These are phyloP conservation scores for Naganishia cerealis DNA, from an alignment of 1,284 basidiomycete species.

Conservation along the genomic window DNA sequence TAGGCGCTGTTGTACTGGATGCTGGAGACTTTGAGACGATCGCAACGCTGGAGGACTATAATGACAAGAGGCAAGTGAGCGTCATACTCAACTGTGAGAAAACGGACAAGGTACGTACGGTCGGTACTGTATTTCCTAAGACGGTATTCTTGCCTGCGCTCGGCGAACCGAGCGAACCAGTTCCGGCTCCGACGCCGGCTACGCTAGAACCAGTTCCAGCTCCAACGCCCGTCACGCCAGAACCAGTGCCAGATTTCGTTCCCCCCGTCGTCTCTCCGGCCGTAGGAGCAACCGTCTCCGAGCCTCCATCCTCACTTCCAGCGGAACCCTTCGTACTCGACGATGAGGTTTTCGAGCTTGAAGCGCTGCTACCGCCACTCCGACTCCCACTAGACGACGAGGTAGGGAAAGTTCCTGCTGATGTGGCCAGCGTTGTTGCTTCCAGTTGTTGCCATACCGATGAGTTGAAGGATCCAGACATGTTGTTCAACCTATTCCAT, in stretches of 20 bases:
- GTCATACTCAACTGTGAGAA: neutral
- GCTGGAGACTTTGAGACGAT: neutral
- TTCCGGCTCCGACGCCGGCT: neutral
- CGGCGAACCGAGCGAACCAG: no score
- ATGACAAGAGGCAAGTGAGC: neutral
- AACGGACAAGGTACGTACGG: neutral
- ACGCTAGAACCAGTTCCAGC: neutral
- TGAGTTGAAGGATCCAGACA: conserved; percentile 52
- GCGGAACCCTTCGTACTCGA: neutral
- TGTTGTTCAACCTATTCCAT: conserved; percentile 41
- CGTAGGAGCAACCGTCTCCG: neutral
- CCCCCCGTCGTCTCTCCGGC: neutral
- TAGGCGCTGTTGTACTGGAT: neutral
- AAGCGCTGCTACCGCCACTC: neutral
- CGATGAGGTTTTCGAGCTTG: neutral
- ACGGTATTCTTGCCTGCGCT: neutral
- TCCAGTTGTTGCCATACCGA: conserved; percentile 43
- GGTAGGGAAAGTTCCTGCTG: neutral
- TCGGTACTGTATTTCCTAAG: neutral
- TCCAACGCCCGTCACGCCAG: neutral
- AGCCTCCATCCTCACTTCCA: neutral
- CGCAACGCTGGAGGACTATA: conserved; percentile 1
- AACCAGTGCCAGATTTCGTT: neutral
- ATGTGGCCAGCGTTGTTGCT: conserved; percentile 30
- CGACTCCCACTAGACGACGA: neutral